These are phyloP conservation scores for Trichoderma cornu-damae DNA, from an alignment of 2,329 filamentous ascomycete species.

Conservation along the genomic window DNA sequence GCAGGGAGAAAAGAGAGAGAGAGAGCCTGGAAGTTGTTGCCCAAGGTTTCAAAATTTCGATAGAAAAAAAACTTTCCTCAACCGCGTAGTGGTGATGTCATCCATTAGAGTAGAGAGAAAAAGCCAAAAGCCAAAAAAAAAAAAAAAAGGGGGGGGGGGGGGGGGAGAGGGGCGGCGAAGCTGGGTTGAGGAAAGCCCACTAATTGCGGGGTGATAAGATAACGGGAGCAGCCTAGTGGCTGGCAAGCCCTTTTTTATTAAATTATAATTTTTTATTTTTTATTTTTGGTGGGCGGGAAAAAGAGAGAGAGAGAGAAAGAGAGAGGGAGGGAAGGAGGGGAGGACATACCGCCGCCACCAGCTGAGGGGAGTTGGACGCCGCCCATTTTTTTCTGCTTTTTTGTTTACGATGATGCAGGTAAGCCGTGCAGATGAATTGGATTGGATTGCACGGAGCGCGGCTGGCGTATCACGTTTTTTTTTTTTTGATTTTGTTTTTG, in stretches of 20 bases:
- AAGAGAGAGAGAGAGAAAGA: neutral
- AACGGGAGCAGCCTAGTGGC: slow-evolving; percentile 16
- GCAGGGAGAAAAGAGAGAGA: no score
- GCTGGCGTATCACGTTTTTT: no score
- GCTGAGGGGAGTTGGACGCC: neutral
- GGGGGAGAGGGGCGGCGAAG: slow-evolving; percentile 8
- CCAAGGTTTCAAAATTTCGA: no score
- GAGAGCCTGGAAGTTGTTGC: no score
- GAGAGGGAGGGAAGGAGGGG: neutral
- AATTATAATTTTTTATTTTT: no score
- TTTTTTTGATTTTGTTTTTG: no score
- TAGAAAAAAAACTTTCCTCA: no score
- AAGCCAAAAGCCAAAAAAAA: neutral
- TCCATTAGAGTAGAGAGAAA: no score
- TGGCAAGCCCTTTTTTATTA: no score
- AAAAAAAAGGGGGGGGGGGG: neutral
- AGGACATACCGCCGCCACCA: neutral
- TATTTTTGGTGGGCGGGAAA: neutral
- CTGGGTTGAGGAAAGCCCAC: slow-evolving; percentile 11
- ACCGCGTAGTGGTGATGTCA: no score
- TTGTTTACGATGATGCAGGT: no score
- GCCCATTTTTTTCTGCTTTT: no score
- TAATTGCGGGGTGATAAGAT: slow-evolving; percentile 22
- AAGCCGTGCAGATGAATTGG: neutral
- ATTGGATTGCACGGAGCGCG: neutral